phyloP scores from a whole-genome alignment of 164 flowering plant species.

The Annona cherimola region DNA sequence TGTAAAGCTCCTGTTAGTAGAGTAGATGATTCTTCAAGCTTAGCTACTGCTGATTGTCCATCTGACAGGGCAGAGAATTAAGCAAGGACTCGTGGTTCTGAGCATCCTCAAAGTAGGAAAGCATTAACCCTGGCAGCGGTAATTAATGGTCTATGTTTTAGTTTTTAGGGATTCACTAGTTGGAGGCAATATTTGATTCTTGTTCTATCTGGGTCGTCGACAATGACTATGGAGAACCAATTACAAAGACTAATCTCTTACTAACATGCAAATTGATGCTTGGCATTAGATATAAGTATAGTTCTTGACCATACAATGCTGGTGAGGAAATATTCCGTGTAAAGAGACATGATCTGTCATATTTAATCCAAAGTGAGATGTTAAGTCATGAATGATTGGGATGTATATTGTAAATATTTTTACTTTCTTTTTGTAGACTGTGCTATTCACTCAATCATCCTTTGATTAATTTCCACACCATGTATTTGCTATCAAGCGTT shows the following conservation, averaged over 20 bases:
- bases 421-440: neutral
- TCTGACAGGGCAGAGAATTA: conserved; percentile 3
- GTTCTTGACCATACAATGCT: neutral
- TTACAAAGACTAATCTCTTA: neutral
- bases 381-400: conserved; percentile 6
- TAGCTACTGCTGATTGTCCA: neutral
- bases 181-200: conserved; percentile 18
- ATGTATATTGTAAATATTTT: conserved; percentile 9
- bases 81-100: conserved; percentile 6
- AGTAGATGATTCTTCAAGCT: neutral
- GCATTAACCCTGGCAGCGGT: conserved; percentile 8
- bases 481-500: no score
- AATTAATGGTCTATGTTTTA: conserved; percentile 6
- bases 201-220: conserved; percentile 4
- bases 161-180: conserved; percentile 6
- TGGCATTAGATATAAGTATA: neutral
- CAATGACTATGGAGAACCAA: neutral
- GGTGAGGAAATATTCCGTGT: neutral
- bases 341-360: neutral
- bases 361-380: conserved; percentile 6
- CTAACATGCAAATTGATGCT: neutral
- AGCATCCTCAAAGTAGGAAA: conserved; percentile 9
- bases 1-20: neutral
- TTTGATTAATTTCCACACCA: neutral
- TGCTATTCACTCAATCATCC: neutral